Percentiles rank a stretch among this genome's conserved stretches.
Conservation (phyloP, 805 yeast genomes). For the Candida easanensis region DNA sequence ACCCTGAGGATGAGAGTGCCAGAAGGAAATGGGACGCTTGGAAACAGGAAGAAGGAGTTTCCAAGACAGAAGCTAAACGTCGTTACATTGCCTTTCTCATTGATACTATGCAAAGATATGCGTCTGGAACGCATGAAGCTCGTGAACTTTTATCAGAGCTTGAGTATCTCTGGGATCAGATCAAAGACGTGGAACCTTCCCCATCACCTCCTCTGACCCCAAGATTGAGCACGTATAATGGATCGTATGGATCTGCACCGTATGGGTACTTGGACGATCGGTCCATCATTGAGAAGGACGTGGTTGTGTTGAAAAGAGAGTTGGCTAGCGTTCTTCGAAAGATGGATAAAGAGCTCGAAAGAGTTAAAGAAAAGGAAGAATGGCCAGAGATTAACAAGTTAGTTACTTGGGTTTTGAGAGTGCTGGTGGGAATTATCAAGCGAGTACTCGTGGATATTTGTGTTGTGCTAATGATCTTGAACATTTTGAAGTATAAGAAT, state of each 20-base stretch:
- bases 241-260: constrained; percentile 12
- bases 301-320: constrained; percentile 25
- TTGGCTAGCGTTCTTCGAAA: constrained; percentile 24
- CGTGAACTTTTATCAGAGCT: constrained; percentile 63
- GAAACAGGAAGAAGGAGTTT: constrained; percentile 68
- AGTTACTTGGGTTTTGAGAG: constrained; percentile 4
- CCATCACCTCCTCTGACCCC: constrained; percentile 22
- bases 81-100: constrained; percentile 65
- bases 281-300: constrained; percentile 17
- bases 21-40: constrained; percentile 77
- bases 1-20: constrained; percentile 63
- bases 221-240: constrained; percentile 12
- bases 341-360: constrained; percentile 25
- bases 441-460: constrained; percentile 19
- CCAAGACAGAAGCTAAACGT: constrained; percentile 70
- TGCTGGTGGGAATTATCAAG: constrained; percentile 14
- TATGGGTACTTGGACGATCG: constrained; percentile 16
- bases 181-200: constrained; percentile 41
- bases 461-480: constrained; percentile 20
- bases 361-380: constrained; percentile 10
- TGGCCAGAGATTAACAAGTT: constrained; percentile 15
- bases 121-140: constrained; percentile 64
- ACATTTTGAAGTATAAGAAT: constrained; percentile 22
- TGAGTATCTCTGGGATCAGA: constrained; percentile 73
- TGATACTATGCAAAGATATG: constrained; percentile 69